Evolutionary conservation across 257 asterid species (phyloP), one percentile per base, ranked within the genome.

Genomic region (Leonotis leonurus): DNA sequence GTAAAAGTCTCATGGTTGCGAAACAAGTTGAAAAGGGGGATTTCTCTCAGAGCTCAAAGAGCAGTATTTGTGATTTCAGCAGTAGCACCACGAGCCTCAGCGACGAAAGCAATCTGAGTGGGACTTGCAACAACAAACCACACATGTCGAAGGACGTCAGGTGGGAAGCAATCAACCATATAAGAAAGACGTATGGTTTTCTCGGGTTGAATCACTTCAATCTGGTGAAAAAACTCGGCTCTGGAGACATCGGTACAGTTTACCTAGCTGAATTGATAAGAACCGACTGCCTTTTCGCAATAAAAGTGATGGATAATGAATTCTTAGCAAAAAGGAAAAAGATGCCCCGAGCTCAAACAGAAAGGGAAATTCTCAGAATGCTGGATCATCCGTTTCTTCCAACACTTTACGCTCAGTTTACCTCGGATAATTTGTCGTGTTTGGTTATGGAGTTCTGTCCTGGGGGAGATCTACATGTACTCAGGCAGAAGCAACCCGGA

Each of bases 321-420:
- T 81, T 81, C 67, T 73, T 92, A 73, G 88, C 74, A 5, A 81
- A 78, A 37, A 77, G 99, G 78, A 92, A 80, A 74, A 89, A 89
- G 78, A 68, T 79, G 78, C 70, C 85, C 10, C 74, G 99, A 80
- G 97, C 97, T 27, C 90, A 86, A 67, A 89, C 95, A 13, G 99
- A 92, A 73, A 80, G 88, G 64, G 99, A 92, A 61, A 92, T 92
- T 77, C 87, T 92, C 53, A 74, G 85, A 53, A 80, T 78, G 84
- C 82, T 92, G 69, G 97, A 89, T 72, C 99, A 92, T 68, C 99
- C 99, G n/a, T 92, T 92, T 74, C 90, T 92, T 22, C 97, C 97
- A 0, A 89, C 96, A 9, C 78, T 92, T 45, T 92, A 80, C 77
- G 93, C 96, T 13, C 95, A 88, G 74, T 92, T 92, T 62, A 81